Evolutionary conservation across 805 yeast genomes (phyloP).

Genomic region (Scheffersomyces coipomensis): DNA sequence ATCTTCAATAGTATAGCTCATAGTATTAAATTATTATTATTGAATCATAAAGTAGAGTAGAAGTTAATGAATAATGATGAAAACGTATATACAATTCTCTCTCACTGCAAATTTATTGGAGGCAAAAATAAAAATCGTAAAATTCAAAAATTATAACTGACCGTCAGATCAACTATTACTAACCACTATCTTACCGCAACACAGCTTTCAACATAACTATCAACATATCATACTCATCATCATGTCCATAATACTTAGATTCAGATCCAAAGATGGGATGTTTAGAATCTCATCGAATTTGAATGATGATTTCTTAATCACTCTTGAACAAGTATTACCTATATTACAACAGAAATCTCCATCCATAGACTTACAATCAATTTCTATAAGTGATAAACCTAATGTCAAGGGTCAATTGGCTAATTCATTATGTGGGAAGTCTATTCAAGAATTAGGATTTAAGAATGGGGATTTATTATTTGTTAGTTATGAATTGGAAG

Average conservation of each 20-base stretch:
- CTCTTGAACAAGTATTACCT: constrained; percentile 37
- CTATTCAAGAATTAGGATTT: constrained; percentile 46
- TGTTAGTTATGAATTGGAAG: constrained; percentile 29
- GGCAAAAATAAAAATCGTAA: no score
- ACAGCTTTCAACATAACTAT: no score
- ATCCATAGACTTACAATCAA: constrained; percentile 13
- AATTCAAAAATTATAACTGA: no score
- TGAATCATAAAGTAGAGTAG: no score
- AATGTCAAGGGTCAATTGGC: constrained; percentile 42
- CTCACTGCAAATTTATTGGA: no score
- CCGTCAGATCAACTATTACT: no score
- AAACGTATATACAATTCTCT: no score
- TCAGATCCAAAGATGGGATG: constrained; percentile 83
- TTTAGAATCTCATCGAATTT: constrained; percentile 59
- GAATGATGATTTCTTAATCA: constrained; percentile 40
- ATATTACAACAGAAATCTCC: constrained; percentile 16
- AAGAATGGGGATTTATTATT: constrained; percentile 61
- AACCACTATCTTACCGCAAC: no score
- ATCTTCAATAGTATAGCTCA: background rate
- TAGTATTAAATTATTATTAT: background rate
- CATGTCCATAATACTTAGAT: constrained; percentile 50
- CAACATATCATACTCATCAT: no score
- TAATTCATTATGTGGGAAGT: constrained; percentile 28
- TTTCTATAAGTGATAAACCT: constrained; percentile 46
- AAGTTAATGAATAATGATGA: no score